Percentiles rank a stretch among this genome's conserved stretches.
Evolutionary conservation across 768 basidiomycete genomes (phyloP).

Genomic region (Hygrocybe coccinea): DNA sequence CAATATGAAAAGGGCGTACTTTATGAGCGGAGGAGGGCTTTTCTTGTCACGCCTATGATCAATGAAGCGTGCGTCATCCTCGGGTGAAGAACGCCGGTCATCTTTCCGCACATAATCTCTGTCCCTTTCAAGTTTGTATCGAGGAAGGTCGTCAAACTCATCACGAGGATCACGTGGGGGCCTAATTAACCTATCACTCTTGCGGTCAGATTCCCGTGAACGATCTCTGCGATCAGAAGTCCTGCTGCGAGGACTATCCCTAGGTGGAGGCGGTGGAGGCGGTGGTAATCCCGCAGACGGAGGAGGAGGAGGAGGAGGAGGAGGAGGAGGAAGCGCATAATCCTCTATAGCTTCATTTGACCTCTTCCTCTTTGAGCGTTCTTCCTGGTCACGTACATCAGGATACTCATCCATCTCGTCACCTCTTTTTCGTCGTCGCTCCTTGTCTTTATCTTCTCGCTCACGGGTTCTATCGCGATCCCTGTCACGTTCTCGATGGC

Average conservation of each 20-base stretch:
- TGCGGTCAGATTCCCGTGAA: slow-evolving; percentile 53
- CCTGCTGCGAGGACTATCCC: slow-evolving; percentile 42
- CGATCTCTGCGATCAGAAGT: slow-evolving; percentile 44
- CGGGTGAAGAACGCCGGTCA: slow-evolving; percentile 35
- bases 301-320: slow-evolving; percentile 36
- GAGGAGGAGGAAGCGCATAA: slow-evolving; percentile 27
- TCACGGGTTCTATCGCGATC: slow-evolving; percentile 38
- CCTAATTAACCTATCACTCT: slow-evolving; percentile 41
- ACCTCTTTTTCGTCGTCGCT: slow-evolving; percentile 60
- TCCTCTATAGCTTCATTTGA: slow-evolving; percentile 49
- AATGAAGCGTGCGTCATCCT: slow-evolving; percentile 36
- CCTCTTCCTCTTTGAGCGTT: slow-evolving; percentile 62
- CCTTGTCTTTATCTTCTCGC: slow-evolving; percentile 41
- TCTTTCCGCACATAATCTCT: slow-evolving; percentile 37
- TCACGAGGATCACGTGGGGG: slow-evolving; percentile 51
- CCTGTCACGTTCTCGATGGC: slow-evolving; percentile 47
- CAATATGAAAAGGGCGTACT: slow-evolving; percentile 31
- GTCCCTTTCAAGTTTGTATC: slow-evolving; percentile 39
- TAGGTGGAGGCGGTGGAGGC: slow-evolving; percentile 37
- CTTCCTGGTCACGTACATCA: slow-evolving; percentile 45
- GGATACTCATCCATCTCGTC: slow-evolving; percentile 53
- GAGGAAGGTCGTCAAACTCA: slow-evolving; percentile 55
- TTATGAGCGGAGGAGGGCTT: slow-evolving; percentile 42
- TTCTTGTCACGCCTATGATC: slow-evolving; percentile 32
- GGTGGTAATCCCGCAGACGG: slow-evolving; percentile 10